Evolutionary conservation across 495 filamentous ascomycete species (phyloP).

Genomic region (Xylaria curta): DNA sequence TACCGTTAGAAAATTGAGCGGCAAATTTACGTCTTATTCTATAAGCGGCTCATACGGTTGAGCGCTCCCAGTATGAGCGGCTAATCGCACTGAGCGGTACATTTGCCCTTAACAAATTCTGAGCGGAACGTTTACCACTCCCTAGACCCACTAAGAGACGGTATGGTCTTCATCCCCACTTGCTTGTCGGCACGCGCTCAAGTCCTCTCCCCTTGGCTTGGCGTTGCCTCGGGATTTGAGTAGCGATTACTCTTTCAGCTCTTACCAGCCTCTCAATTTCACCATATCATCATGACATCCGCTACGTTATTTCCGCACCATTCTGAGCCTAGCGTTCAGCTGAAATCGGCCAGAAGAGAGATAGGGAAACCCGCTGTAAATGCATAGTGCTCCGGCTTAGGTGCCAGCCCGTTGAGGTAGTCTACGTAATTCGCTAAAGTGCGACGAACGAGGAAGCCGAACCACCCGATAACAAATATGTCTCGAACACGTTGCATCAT

Average conservation of each 20-base stretch:
- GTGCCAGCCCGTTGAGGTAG: not conserved
- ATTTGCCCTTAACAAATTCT: too few relatives aligned
- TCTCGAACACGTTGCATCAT: not conserved
- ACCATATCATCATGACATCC: not conserved
- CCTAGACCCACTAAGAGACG: too few relatives aligned
- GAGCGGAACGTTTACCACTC: too few relatives aligned
- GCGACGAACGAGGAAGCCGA: not conserved
- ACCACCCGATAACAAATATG: not conserved
- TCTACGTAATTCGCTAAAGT: not conserved
- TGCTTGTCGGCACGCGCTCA: not conserved
- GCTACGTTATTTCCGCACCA: not conserved
- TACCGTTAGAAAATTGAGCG: too few relatives aligned
- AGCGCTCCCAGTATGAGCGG: too few relatives aligned
- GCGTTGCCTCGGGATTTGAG: constrained; percentile 7
- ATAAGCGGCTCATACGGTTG: too few relatives aligned
- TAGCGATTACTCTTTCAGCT: not conserved
- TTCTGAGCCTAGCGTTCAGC: constrained; percentile 2
- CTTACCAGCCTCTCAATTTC: constrained; percentile 8
- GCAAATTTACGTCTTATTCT: too few relatives aligned
- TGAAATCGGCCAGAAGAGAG: not conserved
- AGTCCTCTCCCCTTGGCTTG: not conserved
- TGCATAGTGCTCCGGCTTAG: not conserved
- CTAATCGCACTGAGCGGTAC: too few relatives aligned
- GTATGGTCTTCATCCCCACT: not conserved
- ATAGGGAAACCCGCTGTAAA: not conserved